phyloP scores from a whole-genome alignment of 495 filamentous ascomycete genomes.

The Margaritispora aquatica region DNA sequence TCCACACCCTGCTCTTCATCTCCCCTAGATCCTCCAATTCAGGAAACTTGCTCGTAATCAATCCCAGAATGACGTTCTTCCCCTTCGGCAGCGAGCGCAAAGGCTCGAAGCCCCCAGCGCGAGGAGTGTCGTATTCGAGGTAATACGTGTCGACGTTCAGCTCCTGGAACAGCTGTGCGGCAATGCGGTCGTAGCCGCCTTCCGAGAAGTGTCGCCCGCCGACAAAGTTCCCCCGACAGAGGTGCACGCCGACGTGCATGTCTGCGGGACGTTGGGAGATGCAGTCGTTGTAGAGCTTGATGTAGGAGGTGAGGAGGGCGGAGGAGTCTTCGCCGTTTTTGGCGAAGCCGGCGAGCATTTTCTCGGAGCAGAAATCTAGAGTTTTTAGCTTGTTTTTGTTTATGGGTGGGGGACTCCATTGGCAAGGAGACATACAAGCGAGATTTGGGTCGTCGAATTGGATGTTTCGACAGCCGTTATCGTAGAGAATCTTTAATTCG shows the following conservation, averaged over 20 bases:
- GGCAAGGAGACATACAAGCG: conserved; percentile 48
- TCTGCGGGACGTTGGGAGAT: conserved; percentile 57
- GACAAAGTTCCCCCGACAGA: conserved; percentile 69
- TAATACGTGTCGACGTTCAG: conserved; percentile 76
- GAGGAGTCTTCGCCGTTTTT: conserved; percentile 53
- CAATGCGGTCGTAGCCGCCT: conserved; percentile 75
- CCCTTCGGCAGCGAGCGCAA: conserved; percentile 62
- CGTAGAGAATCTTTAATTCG: conserved; percentile 61
- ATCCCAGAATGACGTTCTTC: conserved; percentile 72
- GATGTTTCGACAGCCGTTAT: conserved; percentile 62
- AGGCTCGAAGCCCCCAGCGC: conserved; percentile 74
- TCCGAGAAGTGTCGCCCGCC: conserved; percentile 72
- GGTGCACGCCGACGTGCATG: conserved; percentile 69
- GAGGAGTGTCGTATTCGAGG: conserved; percentile 74
- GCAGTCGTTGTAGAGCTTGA: conserved; percentile 70
- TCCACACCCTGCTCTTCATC: conserved; percentile 35
- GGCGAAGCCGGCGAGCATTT: conserved; percentile 65
- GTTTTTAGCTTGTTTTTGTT: not conserved
- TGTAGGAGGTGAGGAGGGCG: conserved; percentile 65
- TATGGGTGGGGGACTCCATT: not conserved
- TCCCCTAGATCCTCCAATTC: conserved; percentile 68
- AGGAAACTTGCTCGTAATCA: conserved; percentile 68
- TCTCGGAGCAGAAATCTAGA: conserved; percentile 69
- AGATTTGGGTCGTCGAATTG: conserved; percentile 74
- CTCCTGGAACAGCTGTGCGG: conserved; percentile 69